These are phyloP conservation scores for Nelumbo lutea DNA, from an alignment of 164 flowering plant species.

Conservation along the genomic window DNA sequence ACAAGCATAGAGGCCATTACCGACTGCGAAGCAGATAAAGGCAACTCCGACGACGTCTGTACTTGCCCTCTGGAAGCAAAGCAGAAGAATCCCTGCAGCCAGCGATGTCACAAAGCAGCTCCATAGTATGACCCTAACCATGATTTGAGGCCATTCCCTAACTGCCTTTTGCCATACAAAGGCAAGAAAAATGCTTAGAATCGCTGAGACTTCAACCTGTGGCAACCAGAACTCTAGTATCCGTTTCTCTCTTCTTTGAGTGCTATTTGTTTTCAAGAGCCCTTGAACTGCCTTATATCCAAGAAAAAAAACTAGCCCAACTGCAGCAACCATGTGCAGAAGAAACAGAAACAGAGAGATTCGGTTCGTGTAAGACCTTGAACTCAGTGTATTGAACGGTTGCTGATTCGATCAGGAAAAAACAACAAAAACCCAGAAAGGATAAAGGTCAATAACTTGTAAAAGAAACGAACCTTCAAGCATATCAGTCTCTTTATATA, in stretches of 20 bases:
- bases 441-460: slow-evolving; percentile 4
- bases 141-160: slow-evolving; percentile 62
- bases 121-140: slow-evolving; percentile 75
- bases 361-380: slow-evolving; percentile 59
- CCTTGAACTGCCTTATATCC: slow-evolving; percentile 61
- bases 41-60: slow-evolving; percentile 67
- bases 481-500: neutral
- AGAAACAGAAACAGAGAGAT: slow-evolving; percentile 58
- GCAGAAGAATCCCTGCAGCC: slow-evolving; percentile 71
- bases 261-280: slow-evolving; percentile 26
- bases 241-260: slow-evolving; percentile 38
- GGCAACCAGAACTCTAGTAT: slow-evolving; percentile 53
- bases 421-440: slow-evolving; percentile 8
- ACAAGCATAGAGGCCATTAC: slow-evolving; percentile 84
- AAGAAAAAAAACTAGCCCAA: slow-evolving; percentile 54
- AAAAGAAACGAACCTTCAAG: neutral
- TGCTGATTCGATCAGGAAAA: slow-evolving; percentile 29
- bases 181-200: slow-evolving; percentile 65
- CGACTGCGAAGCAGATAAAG: slow-evolving; percentile 54
- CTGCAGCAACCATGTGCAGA: slow-evolving; percentile 45
- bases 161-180: slow-evolving; percentile 74
- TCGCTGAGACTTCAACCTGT: slow-evolving; percentile 63
- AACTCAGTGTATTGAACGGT: slow-evolving; percentile 47
- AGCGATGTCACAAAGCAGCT: slow-evolving; percentile 47
- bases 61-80: slow-evolving; percentile 72